phyloP scores from a whole-genome alignment of 2,329 filamentous ascomycete species.

The Nakataea oryzae region DNA sequence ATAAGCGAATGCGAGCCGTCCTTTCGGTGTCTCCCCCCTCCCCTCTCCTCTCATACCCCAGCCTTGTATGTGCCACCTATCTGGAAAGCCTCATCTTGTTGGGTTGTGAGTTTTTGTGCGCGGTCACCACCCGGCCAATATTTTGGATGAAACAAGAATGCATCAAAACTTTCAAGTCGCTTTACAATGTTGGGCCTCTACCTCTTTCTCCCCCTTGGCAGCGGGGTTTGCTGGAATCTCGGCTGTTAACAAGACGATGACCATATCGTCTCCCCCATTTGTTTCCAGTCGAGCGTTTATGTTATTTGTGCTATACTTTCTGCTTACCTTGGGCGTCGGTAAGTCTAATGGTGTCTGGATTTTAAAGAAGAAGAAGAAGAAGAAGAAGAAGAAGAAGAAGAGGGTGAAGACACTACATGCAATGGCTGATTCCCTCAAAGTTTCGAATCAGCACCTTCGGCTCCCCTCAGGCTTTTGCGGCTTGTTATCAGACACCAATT shows the following conservation, averaged over 20 bases:
- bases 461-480: background rate
- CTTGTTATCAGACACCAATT: background rate
- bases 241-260: too few relatives aligned
- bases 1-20: too few relatives aligned
- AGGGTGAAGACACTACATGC: background rate
- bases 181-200: background rate
- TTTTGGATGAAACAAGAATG: background rate
- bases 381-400: too few relatives aligned
- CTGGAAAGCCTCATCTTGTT: background rate
- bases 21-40: background rate
- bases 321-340: too few relatives aligned
- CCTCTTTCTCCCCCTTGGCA: background rate
- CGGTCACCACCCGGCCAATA: background rate
- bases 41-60: background rate
- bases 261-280: too few relatives aligned
- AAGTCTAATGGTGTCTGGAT: too few relatives aligned
- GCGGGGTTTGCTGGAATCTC: too few relatives aligned
- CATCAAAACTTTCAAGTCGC: background rate
- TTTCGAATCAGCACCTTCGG: background rate
- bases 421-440: too few relatives aligned
- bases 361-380: too few relatives aligned
- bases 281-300: too few relatives aligned
- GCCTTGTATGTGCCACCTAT: background rate
- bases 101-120: background rate
- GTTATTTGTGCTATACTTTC: too few relatives aligned